Base-by-base conservation (phyloP, 2,329 filamentous ascomycete species). In the Didymellaceae sp. region DNA sequence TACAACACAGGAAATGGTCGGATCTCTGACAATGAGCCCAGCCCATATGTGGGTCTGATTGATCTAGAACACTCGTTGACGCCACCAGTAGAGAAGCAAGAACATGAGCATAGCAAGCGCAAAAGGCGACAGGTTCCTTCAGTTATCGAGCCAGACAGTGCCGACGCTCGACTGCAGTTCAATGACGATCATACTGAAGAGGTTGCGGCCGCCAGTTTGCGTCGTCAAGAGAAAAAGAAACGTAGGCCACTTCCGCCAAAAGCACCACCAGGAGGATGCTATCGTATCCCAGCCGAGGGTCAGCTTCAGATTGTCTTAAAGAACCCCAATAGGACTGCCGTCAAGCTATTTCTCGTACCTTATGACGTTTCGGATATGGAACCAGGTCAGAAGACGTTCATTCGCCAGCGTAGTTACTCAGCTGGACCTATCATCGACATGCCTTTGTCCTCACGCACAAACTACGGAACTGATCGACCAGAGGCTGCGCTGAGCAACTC, bases 241-340 rank as follows among this genome's bases (percentile, higher is more conserved):
- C 81, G 87, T 42, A 80, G 83, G 22, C 75, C 77, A 8, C 67
- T 71, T 5, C 78, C 76, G 6, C 82, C 84, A 1, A 86, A 83
- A 72, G 84, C 87, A 13, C 90, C 91, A 0, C 89, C 90, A 0
- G 91, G 91, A 6, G 93, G 94, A 26, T 90, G 89, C 66, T 99
- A 97, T 71, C 87, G 94, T 33, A 96, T 99, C 44, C 94, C 94
- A 0, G 87, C 94, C 66, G 89, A 92, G 71, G 94, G 94, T 0
- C 94, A 97, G 73, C 79, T 99, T 11, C 94, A 99, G 65, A 96
- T 99, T 57, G 88, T 99, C 55, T 90, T 99, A 71, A 97, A 97
- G 72, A 99, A 97, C 65, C 93, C 92, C 13, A 96, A 97, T 76
- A 97, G 97, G 70, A 97, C 94, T 3, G 94, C 94, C 1, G 93